Evolutionary conservation across 1,284 basidiomycete species (phyloP).

Genomic region (Sparassis latifolia): DNA sequence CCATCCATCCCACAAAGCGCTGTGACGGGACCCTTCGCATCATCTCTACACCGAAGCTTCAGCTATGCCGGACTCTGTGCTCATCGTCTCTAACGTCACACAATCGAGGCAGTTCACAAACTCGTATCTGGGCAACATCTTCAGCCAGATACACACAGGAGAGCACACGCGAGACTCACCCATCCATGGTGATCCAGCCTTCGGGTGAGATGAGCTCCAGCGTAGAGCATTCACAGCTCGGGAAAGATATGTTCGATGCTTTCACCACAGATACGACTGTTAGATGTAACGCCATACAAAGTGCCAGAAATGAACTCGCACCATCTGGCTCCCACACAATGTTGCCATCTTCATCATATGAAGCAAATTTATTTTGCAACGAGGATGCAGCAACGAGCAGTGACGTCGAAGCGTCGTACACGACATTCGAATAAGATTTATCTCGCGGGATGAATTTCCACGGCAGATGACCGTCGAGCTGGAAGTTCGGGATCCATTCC

Average conservation of each 20-base stretch:
- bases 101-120: slow-evolving; percentile 81
- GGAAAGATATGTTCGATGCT: slow-evolving; percentile 73
- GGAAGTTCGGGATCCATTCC: slow-evolving; percentile 75
- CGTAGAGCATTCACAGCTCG: slow-evolving; percentile 73
- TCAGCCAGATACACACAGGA: slow-evolving; percentile 1
- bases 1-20: slow-evolving; percentile 86
- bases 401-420: slow-evolving; percentile 78
- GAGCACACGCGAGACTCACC: slow-evolving; percentile 40
- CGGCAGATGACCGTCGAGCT: slow-evolving; percentile 68
- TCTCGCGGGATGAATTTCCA: slow-evolving; percentile 66
- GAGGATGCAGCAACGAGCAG: slow-evolving; percentile 81
- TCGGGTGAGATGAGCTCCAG: slow-evolving; percentile 85
- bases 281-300: too few relatives aligned
- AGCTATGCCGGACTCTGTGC: slow-evolving; percentile 76
- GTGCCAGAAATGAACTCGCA: slow-evolving; percentile 18
- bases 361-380: slow-evolving; percentile 73
- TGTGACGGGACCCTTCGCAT: slow-evolving; percentile 92
- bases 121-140: slow-evolving; percentile 56
- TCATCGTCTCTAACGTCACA: slow-evolving; percentile 80
- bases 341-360: slow-evolving; percentile 86
- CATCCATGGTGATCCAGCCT: slow-evolving; percentile 82
- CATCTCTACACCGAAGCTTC: slow-evolving; percentile 82
- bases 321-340: slow-evolving; percentile 77
- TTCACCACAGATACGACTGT: background rate
- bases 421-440: slow-evolving; percentile 76